Conservation (phyloP, 768 basidiomycete genomes). For the Boletus pseudo-olivaceus region DNA sequence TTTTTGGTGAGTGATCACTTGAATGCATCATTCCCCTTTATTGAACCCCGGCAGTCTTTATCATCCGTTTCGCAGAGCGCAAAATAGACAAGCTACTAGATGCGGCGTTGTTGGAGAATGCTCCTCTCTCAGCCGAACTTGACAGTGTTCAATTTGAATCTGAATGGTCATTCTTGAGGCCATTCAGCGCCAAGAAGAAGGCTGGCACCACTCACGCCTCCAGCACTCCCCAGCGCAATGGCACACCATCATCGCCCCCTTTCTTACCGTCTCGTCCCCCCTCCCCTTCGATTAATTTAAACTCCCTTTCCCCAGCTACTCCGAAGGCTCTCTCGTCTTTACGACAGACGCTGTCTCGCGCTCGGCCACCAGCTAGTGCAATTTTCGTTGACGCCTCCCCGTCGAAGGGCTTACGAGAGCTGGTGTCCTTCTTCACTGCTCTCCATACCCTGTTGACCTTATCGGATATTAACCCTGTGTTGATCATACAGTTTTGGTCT, state of each 20-base stretch:
- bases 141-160: conserved; percentile 90
- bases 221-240: conserved; percentile 33
- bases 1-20: conserved; percentile 63
- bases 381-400: conserved; percentile 46
- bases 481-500: conserved; percentile 89
- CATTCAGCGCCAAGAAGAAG: conserved; percentile 66
- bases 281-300: conserved; percentile 48
- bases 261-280: conserved; percentile 45
- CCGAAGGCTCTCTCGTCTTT: conserved; percentile 65
- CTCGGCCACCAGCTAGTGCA: conserved; percentile 49
- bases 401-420: conserved; percentile 45
- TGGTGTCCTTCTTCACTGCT: conserved; percentile 81
- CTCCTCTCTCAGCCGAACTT: conserved; percentile 72
- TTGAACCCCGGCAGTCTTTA: conserved; percentile 62
- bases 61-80: conserved; percentile 89
- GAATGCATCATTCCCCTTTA: not conserved
- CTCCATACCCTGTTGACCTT: conserved; percentile 79
- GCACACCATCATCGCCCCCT: conserved; percentile 46
- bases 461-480: conserved; percentile 86
- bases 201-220: conserved; percentile 22
- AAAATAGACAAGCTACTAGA: conserved; percentile 87
- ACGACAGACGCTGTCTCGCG: conserved; percentile 57
- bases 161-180: conserved; percentile 89
- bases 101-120: conserved; percentile 75
- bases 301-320: conserved; percentile 42